A percentile compares a stretch with the other conserved stretches of the same genome.
Evolutionary conservation across 768 basidiomycete species (phyloP).

Genomic region (Pisolithus sp.): DNA sequence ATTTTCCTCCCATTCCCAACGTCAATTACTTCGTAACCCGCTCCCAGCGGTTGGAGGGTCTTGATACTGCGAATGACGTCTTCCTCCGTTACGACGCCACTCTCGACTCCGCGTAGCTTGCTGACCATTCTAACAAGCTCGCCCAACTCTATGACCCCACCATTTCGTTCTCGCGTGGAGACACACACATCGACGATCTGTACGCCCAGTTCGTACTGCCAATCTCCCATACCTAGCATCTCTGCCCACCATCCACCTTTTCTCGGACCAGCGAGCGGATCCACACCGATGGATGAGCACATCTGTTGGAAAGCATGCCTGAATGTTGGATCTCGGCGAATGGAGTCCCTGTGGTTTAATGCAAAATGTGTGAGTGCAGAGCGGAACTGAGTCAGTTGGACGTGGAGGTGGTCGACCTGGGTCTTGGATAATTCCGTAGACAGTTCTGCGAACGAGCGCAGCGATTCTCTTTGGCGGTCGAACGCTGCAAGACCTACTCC

Average conservation of each 20-base stretch:
- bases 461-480: conserved; percentile 77
- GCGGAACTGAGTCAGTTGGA: conserved; percentile 81
- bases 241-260: conserved; percentile 92
- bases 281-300: conserved; percentile 92
- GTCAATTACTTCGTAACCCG: conserved; percentile 84
- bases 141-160: conserved; percentile 84
- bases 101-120: conserved; percentile 63
- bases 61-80: conserved; percentile 81
- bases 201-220: conserved; percentile 93
- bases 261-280: conserved; percentile 82
- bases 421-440: conserved; percentile 70
- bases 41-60: conserved; percentile 79
- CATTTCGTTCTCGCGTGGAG: conserved; percentile 81
- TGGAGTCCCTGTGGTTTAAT: conserved; percentile 73
- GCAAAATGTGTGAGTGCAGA: conserved; percentile 76
- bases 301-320: conserved; percentile 92
- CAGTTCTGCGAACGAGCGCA: conserved; percentile 75
- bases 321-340: conserved; percentile 78
- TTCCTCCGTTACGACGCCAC: conserved; percentile 73
- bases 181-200: conserved; percentile 93
- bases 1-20: conserved; percentile 66
- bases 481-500: conserved; percentile 88
- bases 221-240: conserved; percentile 81
- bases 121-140: conserved; percentile 78
- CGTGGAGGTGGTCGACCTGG: conserved; percentile 73